Evolutionary conservation across 108 stramenopile genomes (phyloP).

Genomic region (Stephanodiscus minutulus): DNA sequence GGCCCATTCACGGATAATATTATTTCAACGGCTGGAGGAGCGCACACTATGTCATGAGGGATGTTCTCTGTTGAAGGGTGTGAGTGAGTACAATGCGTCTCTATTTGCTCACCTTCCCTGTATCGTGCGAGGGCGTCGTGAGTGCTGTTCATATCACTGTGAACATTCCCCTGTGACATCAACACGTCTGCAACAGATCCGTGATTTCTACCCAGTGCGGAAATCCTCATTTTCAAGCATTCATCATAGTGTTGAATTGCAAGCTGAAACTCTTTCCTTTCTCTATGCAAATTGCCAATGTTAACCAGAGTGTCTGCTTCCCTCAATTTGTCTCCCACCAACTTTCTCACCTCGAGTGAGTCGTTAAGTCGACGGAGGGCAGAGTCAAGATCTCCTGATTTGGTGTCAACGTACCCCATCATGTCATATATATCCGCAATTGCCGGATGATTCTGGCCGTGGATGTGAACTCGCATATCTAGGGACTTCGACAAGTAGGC

Average conservation of each 20-base stretch:
- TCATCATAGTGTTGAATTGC: conserved; percentile 75
- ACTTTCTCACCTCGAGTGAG: conserved; percentile 62
- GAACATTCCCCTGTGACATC: conserved; percentile 69
- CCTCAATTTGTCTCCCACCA: conserved; percentile 56
- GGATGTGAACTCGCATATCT: conserved; percentile 54
- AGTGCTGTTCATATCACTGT: conserved; percentile 56
- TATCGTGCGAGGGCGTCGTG: conserved; percentile 65
- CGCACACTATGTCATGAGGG: conserved; percentile 5
- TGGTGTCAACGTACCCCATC: conserved; percentile 72
- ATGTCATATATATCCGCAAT: conserved; percentile 72
- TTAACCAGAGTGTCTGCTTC: conserved; percentile 77
- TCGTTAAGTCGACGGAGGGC: conserved; percentile 59
- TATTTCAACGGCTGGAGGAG: conserved; percentile 42
- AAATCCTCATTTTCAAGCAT: conserved; percentile 62
- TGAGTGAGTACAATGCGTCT: neutral
- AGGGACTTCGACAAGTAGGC: conserved; percentile 64
- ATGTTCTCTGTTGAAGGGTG: neutral
- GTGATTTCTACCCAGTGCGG: conserved; percentile 64
- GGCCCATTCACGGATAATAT: conserved; percentile 31
- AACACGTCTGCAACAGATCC: conserved; percentile 70
- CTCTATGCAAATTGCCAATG: conserved; percentile 75
- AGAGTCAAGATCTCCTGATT: conserved; percentile 60
- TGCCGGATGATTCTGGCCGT: conserved; percentile 61
- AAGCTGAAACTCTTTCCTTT: conserved; percentile 59
- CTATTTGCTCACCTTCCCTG: conserved; percentile 61